Conservation (phyloP, 2,329 filamentous ascomycete genomes). For the Aspergillus intermedius region DNA sequence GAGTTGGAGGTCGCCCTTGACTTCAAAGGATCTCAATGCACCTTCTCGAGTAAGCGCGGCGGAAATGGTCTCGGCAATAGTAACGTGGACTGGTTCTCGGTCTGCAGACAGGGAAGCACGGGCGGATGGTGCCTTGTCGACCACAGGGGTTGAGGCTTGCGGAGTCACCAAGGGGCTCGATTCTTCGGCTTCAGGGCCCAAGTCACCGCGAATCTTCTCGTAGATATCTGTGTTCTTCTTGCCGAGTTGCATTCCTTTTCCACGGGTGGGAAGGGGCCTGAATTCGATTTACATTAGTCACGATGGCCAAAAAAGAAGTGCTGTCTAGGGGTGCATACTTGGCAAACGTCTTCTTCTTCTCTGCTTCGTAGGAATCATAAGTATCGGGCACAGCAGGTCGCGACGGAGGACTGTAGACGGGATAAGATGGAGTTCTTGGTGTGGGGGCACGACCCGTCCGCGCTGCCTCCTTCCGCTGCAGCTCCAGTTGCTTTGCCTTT, state of each 20-base stretch:
- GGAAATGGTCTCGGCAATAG: conserved; percentile 81
- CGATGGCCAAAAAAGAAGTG: not conserved
- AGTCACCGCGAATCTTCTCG: conserved; percentile 84
- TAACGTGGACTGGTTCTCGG: conserved; percentile 79
- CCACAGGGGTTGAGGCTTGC: conserved; percentile 48
- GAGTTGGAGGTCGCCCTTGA: conserved; percentile 87
- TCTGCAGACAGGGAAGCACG: conserved; percentile 62
- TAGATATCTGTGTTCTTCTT: conserved; percentile 99
- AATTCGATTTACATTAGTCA: conserved; percentile 35
- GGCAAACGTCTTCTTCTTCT: conserved; percentile 86
- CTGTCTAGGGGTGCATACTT: conserved; percentile 52
- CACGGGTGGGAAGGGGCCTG: conserved; percentile 60
- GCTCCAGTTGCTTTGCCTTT: conserved; percentile 96
- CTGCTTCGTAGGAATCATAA: conserved; percentile 91
- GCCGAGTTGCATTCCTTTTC: conserved; percentile 97
- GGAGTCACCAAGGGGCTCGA: conserved; percentile 60
- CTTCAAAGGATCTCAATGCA: conserved; percentile 73
- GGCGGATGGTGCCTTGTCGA: conserved; percentile 47
- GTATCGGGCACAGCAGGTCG: conserved; percentile 69
- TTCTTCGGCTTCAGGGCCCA: conserved; percentile 80
- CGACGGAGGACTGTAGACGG: conserved; percentile 76
- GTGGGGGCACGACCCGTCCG: conserved; percentile 61
- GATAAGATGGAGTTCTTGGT: conserved; percentile 74
- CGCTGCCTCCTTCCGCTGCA: conserved; percentile 95
- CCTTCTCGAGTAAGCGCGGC: conserved; percentile 87